phyloP scores from a whole-genome alignment of 2,329 filamentous ascomycete genomes.

The Trichoderma citrinoviride region DNA sequence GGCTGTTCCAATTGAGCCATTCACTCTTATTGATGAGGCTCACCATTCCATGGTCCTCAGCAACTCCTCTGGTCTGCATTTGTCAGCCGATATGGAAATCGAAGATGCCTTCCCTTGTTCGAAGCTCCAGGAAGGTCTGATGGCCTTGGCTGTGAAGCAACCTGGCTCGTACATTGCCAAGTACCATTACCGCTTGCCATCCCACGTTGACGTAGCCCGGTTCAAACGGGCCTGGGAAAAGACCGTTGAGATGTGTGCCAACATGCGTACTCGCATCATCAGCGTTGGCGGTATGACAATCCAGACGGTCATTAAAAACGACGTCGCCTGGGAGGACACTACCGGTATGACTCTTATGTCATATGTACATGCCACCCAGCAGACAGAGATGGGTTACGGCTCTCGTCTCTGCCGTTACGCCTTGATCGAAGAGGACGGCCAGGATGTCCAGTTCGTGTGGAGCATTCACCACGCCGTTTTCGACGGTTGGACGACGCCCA shows the following conservation, averaged over 20 bases:
- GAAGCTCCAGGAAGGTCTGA: constrained; percentile 26
- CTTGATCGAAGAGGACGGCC: not conserved
- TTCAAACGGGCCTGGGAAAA: constrained; percentile 27
- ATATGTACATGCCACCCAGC: not conserved
- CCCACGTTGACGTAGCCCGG: constrained; percentile 25
- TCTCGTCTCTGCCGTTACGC: constrained; percentile 20
- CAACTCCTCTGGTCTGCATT: not conserved
- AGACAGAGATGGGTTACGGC: constrained; percentile 14
- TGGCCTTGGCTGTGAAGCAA: constrained; percentile 33
- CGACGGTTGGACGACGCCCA: constrained; percentile 26
- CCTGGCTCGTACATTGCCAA: constrained; percentile 37
- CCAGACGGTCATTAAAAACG: constrained; percentile 23
- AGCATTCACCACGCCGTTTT: constrained; percentile 26
- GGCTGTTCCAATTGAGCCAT: not conserved
- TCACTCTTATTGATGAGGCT: not conserved
- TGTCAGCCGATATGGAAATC: constrained; percentile 1
- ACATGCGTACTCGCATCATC: constrained; percentile 27
- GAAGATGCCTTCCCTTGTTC: constrained; percentile 27
- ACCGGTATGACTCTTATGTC: not conserved
- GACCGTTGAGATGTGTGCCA: constrained; percentile 22
- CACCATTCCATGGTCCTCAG: not conserved
- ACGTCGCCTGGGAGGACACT: constrained; percentile 13
- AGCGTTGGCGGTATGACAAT: constrained; percentile 16
- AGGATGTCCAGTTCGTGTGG: constrained; percentile 16
- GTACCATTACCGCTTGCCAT: constrained; percentile 27